These are phyloP conservation scores for Fomitopsis pulvina DNA, from an alignment of 768 basidiomycete genomes.

Conservation along the genomic window DNA sequence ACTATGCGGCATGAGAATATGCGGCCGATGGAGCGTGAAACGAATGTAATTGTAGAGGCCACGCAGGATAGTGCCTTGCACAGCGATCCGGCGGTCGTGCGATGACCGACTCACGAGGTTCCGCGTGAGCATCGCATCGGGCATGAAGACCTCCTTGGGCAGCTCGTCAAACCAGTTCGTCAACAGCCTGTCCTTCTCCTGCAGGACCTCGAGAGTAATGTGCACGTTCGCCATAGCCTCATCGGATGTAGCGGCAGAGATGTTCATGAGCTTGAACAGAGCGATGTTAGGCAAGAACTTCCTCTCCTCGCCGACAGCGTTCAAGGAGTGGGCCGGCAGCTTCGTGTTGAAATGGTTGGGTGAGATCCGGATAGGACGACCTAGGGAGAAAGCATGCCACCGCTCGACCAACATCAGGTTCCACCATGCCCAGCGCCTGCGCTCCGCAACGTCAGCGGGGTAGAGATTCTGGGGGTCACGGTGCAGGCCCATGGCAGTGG, in stretches of 20 bases:
- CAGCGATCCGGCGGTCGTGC: conserved; percentile 56
- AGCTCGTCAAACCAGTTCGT: conserved; percentile 71
- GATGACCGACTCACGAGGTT: conserved; percentile 60
- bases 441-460: conserved; percentile 61
- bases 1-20: conserved; percentile 42
- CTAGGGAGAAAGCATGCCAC: conserved; percentile 87
- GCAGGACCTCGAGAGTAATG: conserved; percentile 67
- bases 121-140: conserved; percentile 68
- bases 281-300: conserved; percentile 69
- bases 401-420: conserved; percentile 77
- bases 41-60: conserved; percentile 78
- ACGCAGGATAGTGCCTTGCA: conserved; percentile 77
- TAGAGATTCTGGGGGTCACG: conserved; percentile 79
- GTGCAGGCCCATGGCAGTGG: conserved; percentile 78
- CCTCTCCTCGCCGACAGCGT: conserved; percentile 44
- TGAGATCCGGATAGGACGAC: conserved; percentile 66
- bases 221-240: conserved; percentile 71
- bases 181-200: conserved; percentile 64
- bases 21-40: conserved; percentile 78
- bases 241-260: conserved; percentile 82
- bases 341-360: conserved; percentile 83
- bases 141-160: conserved; percentile 66
- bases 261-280: conserved; percentile 65
- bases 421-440: conserved; percentile 89
- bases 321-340: conserved; percentile 55